Base-by-base conservation (phyloP, 768 basidiomycete species). In the Mycena filopes region DNA sequence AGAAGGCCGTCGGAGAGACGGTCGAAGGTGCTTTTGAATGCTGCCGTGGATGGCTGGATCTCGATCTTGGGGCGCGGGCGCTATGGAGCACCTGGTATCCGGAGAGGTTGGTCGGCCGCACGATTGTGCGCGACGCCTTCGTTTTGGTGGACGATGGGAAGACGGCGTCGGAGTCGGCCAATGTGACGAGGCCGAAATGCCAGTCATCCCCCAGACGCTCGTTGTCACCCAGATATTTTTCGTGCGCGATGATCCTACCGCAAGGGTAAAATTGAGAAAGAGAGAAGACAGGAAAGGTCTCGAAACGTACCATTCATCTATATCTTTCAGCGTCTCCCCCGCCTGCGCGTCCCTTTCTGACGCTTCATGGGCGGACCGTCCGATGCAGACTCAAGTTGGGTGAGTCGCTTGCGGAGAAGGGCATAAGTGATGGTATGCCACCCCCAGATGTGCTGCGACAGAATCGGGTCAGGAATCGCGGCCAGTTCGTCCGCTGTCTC, bases 301-400 rank as follows among this genome's bases (percentile, higher is more conserved):
- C 36, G 26, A 48, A 26, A 21, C 56, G n/a, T 45, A 58, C 56
- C 56, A 58, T 21, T 58, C 56, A 21, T 58, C 56, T 26, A 58
- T 48, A 25, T 58, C 46, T 8, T 36, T 33, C n/a, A 16, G 33
- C 36, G 20, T 2, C 45, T 28, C 23, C 12, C 5, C 10, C 20
- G 45, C n/a, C 25, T 16, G 45, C 2, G 55, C 33, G 47, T 48
- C 47, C 46, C 26, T 58, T 48, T 58, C 46, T 38, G 45, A 11
- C 47, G 11, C 29, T 58, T 47, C 38, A 4, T 40, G 26, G 31
- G 21, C n/a, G 56, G 45, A 33, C 36, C 56, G 2, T 11, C 20
- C 3, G 53, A 55, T 42, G 3, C 38, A 36, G 43, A 6, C 13
- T 31, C 48, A 36, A 56, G 41, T 20, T 42, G 55, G 18, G 55